Percentiles rank a stretch among this genome's conserved stretches.
Evolutionary conservation across 2,329 filamentous ascomycete species (phyloP).

Genomic region (Colletotrichum sp.): DNA sequence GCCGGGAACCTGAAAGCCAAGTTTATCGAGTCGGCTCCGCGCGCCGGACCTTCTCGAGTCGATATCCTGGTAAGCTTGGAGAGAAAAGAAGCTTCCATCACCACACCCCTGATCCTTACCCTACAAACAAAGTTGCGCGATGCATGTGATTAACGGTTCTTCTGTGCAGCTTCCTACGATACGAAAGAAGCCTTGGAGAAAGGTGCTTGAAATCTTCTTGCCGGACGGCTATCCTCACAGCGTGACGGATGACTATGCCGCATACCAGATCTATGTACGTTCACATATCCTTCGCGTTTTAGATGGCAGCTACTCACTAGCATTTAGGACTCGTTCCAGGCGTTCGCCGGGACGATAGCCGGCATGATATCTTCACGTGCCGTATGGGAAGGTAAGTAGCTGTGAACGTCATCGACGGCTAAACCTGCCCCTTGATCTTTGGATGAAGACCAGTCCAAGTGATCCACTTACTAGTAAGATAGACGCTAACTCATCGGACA

Average conservation of each 20-base stretch:
- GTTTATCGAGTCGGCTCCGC: conserved; percentile 11
- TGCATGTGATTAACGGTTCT: background rate
- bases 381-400: conserved; percentile 12
- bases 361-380: conserved; percentile 19
- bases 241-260: conserved; percentile 15
- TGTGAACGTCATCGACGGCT: background rate
- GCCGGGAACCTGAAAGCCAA: conserved; percentile 14
- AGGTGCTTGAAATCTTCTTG: conserved; percentile 11
- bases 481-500: background rate
- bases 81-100: background rate
- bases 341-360: conserved; percentile 16
- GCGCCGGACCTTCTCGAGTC: background rate
- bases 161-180: background rate
- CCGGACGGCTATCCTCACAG: conserved; percentile 16
- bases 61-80: conserved; percentile 10
- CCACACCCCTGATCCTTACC: background rate
- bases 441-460: background rate
- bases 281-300: rapidly evolving
- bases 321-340: conserved; percentile 12
- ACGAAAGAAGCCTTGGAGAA: conserved; percentile 8
- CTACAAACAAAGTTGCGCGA: background rate
- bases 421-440: background rate
- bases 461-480: background rate
- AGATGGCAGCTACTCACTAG: background rate
- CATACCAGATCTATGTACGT: conserved; percentile 14